Conservation (phyloP, 768 basidiomycete species). For the Leucocoprinus sp. region DNA sequence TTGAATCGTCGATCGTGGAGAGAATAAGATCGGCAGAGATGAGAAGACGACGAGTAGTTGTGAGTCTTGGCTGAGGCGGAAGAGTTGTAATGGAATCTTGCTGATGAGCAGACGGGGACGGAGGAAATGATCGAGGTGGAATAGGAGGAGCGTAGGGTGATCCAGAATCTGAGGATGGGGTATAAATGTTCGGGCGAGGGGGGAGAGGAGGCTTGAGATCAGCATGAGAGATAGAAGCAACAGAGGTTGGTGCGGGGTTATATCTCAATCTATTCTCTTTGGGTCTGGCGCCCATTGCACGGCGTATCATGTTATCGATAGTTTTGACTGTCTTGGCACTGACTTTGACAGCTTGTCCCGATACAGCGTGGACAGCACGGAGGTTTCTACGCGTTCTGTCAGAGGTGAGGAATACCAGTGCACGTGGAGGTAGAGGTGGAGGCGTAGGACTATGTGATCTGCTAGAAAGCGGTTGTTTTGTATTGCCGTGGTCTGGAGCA, state of each 20-base stretch:
- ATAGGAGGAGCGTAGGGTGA: slow-evolving; percentile 3
- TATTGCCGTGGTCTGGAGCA: neutral
- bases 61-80: slow-evolving; percentile 30
- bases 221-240: slow-evolving; percentile 12
- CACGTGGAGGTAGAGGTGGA: slow-evolving; percentile 30
- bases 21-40: slow-evolving; percentile 61
- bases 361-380: slow-evolving; percentile 52
- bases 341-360: slow-evolving; percentile 58
- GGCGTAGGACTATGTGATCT: slow-evolving; percentile 14
- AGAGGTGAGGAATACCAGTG: slow-evolving; percentile 52
- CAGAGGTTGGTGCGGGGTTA: slow-evolving; percentile 10
- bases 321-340: slow-evolving; percentile 52
- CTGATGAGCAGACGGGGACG: neutral
- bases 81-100: slow-evolving; percentile 24
- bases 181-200: slow-evolving; percentile 1
- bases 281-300: slow-evolving; percentile 41
- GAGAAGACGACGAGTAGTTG: slow-evolving; percentile 40
- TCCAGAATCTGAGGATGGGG: neutral
- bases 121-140: slow-evolving; percentile 6
- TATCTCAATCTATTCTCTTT: slow-evolving; percentile 22
- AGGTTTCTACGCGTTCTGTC: slow-evolving; percentile 52
- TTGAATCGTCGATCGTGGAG: slow-evolving; percentile 54
- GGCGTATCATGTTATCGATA: slow-evolving; percentile 54
- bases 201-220: slow-evolving; percentile 9
- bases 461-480: slow-evolving; percentile 9